phyloP scores from a whole-genome alignment of 140 eudicot species.

The Erigeron philadelphicus region DNA sequence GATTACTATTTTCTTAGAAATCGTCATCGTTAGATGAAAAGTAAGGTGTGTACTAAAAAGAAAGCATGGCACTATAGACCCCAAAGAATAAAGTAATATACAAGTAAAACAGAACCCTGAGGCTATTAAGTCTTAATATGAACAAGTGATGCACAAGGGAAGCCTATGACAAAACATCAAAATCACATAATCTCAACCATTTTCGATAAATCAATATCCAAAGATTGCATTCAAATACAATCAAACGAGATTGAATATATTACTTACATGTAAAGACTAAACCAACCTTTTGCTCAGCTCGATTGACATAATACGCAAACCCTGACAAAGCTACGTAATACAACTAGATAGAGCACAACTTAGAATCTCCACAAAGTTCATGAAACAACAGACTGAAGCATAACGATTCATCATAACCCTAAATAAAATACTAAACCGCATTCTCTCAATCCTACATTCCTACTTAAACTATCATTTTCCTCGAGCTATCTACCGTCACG shows the following conservation, averaged over 20 bases:
- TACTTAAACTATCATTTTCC: neutral
- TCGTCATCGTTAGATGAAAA: neutral
- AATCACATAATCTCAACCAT: neutral
- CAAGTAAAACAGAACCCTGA: neutral
- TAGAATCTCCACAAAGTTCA: too few species aligned
- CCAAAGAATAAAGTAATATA: neutral
- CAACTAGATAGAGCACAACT: conserved; percentile 9
- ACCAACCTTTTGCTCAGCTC: neutral
- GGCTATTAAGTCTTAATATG: conserved; percentile 5
- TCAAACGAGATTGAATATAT: too few species aligned
- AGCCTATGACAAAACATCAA: neutral
- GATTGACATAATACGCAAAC: neutral
- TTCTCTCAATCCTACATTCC: conserved; percentile 15
- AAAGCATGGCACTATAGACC: neutral
- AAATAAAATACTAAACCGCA: neutral
- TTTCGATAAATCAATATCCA: neutral
- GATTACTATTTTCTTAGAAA: conserved; percentile 2
- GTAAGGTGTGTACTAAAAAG: neutral
- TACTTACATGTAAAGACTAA: too few species aligned
- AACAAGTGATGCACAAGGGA: neutral
- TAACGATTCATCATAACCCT: conserved; percentile 3
- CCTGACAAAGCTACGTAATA: neutral
- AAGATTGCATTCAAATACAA: neutral
- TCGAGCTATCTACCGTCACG: too few species aligned
- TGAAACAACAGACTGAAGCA: conserved; percentile 7